Evolutionary conservation across 164 flowering plant species (phyloP).

Genomic region (Kalanchoe fedtschenkoi): DNA sequence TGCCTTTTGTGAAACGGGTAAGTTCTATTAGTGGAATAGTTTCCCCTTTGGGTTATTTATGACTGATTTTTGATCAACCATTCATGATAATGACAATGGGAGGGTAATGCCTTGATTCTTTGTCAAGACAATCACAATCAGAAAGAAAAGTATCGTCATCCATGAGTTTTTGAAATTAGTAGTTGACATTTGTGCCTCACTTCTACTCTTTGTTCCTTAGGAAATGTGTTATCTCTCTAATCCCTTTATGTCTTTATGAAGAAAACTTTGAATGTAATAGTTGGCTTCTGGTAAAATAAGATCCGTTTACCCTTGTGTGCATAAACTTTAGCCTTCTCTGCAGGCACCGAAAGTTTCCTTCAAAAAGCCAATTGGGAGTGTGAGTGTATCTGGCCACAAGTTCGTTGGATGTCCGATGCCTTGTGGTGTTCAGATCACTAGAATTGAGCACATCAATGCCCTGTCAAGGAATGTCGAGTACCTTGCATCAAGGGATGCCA

Average conservation of each 20-base stretch:
- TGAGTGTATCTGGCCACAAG: conserved; percentile 95
- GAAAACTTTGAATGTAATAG: background rate
- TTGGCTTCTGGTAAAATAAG: background rate
- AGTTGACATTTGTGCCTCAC: background rate
- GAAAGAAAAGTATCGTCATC: background rate
- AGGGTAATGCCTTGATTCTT: too few relatives aligned
- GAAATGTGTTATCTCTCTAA: background rate
- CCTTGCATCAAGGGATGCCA: conserved; percentile 93
- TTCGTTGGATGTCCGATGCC: conserved; percentile 98
- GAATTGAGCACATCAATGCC: conserved; percentile 75
- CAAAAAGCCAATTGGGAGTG: conserved; percentile 95
- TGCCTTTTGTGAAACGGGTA: conserved; percentile 93
- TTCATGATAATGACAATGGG: too few relatives aligned
- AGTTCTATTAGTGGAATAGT: conserved; percentile 8
- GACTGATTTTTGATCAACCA: too few relatives aligned
- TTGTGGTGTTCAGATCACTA: conserved; percentile 88
- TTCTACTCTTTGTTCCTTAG: background rate
- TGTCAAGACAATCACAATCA: too few relatives aligned
- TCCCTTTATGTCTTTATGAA: background rate
- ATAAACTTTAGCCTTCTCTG: background rate
- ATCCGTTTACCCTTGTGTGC: background rate
- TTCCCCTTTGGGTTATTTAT: too few relatives aligned
- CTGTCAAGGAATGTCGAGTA: conserved; percentile 89
- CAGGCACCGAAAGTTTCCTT: conserved; percentile 92
- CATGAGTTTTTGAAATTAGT: background rate